Evolutionary conservation across 176 grass and related monocot species (phyloP).

Genomic region (Aegilops longissima): DNA sequence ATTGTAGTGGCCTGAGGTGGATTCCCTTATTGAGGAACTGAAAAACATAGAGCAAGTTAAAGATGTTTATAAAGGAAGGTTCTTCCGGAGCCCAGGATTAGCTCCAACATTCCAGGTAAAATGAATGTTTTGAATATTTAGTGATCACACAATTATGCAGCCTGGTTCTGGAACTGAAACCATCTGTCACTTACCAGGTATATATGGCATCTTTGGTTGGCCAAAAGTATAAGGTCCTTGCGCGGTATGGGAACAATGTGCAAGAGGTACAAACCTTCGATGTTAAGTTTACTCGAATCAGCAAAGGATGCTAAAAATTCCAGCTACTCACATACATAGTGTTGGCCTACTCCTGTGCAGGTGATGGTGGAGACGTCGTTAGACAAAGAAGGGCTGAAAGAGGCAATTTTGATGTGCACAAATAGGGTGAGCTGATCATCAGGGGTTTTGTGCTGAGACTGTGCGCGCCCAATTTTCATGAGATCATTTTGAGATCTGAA

Average conservation of each 20-base stretch:
- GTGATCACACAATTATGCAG: not conserved
- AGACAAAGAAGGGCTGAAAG: constrained; percentile 72
- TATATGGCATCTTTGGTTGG: constrained; percentile 86
- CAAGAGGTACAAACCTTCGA: constrained; percentile 64
- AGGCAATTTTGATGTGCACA: constrained; percentile 60
- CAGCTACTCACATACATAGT: not conserved
- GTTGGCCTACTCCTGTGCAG: constrained; percentile 33
- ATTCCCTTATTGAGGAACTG: constrained; percentile 78
- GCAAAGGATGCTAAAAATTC: not conserved
- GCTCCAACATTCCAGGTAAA: constrained; percentile 90
- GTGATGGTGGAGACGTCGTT: constrained; percentile 74
- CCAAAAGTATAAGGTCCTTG: constrained; percentile 79
- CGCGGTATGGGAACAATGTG: constrained; percentile 81
- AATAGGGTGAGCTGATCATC: constrained; percentile 46
- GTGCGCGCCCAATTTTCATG: not conserved
- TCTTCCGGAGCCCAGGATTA: constrained; percentile 80
- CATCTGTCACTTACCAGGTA: constrained; percentile 47
- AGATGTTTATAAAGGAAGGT: constrained; percentile 81
- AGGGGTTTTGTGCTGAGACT: not conserved
- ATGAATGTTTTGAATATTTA: not conserved
- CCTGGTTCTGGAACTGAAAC: not conserved
- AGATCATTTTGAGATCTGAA: not conserved
- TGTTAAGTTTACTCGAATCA: not conserved
- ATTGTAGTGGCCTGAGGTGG: constrained; percentile 87
- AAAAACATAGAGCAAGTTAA: constrained; percentile 63